phyloP scores from a whole-genome alignment of 202 grass and related monocot species.

The Dendrocalamus latiflorus region DNA sequence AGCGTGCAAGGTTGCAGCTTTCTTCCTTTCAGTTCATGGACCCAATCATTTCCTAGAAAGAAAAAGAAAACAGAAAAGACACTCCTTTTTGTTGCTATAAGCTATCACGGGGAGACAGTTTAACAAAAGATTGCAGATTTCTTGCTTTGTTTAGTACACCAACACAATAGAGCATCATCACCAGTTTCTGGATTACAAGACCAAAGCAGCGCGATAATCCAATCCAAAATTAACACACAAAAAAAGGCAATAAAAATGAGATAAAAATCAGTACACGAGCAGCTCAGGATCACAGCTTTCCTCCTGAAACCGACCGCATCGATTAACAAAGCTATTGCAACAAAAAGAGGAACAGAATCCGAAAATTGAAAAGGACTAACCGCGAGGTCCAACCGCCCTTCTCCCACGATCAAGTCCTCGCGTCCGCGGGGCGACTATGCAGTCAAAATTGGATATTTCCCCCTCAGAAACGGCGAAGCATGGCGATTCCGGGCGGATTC shows the following conservation, averaged over 20 bases:
- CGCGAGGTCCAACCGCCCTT: background rate
- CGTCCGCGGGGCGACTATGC: background rate
- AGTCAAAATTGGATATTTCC: background rate
- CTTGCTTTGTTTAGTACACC: background rate
- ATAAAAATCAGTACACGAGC: background rate
- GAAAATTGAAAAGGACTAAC: background rate
- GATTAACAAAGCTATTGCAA: background rate
- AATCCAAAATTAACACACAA: background rate
- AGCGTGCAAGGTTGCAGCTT: constrained; percentile 10
- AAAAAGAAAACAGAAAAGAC: background rate
- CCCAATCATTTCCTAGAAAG: background rate
- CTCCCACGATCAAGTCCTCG: background rate
- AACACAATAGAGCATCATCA: background rate
- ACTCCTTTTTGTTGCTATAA: background rate
- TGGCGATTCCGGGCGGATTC: background rate
- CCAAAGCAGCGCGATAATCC: background rate
- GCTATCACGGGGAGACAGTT: background rate
- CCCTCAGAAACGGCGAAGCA: background rate
- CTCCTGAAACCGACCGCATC: background rate
- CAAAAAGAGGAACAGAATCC: background rate
- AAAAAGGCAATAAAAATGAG: background rate
- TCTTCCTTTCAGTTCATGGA: background rate
- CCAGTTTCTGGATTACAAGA: background rate
- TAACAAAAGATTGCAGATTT: background rate
- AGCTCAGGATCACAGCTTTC: background rate